Base-by-base conservation (phyloP, 805 yeast genomes). In the Brettanomyces nanus region DNA sequence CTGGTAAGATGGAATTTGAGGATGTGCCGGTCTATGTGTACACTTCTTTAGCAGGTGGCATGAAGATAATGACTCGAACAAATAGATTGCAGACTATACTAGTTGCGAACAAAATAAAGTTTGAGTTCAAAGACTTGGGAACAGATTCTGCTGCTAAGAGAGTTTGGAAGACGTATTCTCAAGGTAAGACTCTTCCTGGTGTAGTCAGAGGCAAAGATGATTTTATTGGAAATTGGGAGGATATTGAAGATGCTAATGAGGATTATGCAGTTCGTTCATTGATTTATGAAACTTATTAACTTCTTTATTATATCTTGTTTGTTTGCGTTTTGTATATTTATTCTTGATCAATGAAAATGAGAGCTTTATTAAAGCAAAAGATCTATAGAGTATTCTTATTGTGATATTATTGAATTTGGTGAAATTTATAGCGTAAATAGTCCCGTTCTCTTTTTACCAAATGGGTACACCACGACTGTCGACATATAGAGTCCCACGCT, bases 401-500 rank as follows among this genome's bases (percentile, higher is more conserved):
- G n/a, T n/a, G n/a, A n/a, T n/a, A n/a, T n/a, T n/a, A n/a, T n/a
- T n/a, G n/a, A n/a, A n/a, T n/a, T n/a, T n/a, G n/a, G n/a, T n/a
- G 18, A 9, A 21, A 10, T 18, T 38, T 59, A 86, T 48, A 85
- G 68, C 9, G 95, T 82, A 52, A 90, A 90, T 20, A 90, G 67
- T 20, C 95, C 90, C 0, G 96, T 84, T 30, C 82, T 71, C 63
- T 83, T 84, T 59, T 87, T 87, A 15, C 96, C 96, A 42, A 89
- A 75, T 15, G 97, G 97, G 62, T 89, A 89, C 3, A 90, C 89
- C 23, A 82, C 80, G 38, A 89, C 66, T 0, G 97, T 84, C 11
- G 97, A 92, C 2, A 92, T 85, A 62, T 86, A 90, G 35, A 89
- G 66, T 0, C 97, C 97, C 15, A 89, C 95, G 46, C 95, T 82